Conservation (phyloP, 352 stramenopile species). For the Pythium pectinolyticum region DNA sequence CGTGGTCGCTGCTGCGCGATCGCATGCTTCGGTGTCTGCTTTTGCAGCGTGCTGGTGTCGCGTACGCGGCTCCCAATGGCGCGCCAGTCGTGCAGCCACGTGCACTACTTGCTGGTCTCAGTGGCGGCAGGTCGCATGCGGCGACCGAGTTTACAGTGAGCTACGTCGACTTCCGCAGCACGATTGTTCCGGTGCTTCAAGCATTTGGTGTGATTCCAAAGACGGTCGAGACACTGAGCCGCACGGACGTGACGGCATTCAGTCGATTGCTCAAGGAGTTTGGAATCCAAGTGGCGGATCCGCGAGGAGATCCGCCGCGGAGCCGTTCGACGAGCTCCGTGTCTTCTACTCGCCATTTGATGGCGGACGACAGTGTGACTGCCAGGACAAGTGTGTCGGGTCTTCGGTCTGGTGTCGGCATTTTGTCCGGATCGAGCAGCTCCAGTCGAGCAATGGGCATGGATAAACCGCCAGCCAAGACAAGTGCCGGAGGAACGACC, state of each 20-base stretch:
- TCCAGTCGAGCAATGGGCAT: constrained; percentile 11
- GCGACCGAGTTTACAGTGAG: constrained; percentile 14
- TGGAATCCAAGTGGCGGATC: constrained; percentile 18
- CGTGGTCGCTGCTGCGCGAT: constrained; percentile 73
- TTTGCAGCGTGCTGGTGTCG: constrained; percentile 59
- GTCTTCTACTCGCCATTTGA: not conserved
- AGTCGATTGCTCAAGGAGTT: constrained; percentile 23
- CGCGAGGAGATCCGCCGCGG: constrained; percentile 8
- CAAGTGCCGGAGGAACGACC: constrained; percentile 8
- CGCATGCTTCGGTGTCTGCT: constrained; percentile 57
- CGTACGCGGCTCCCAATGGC: constrained; percentile 43
- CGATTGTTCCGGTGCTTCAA: constrained; percentile 18
- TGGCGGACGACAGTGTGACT: not conserved
- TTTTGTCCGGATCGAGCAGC: constrained; percentile 3
- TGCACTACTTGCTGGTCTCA: not conserved
- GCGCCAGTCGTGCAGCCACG: constrained; percentile 60
- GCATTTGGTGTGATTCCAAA: constrained; percentile 17
- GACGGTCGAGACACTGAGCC: constrained; percentile 12
- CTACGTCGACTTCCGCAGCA: constrained; percentile 18
- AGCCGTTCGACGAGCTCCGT: constrained; percentile 13
- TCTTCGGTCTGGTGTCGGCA: constrained; percentile 5
- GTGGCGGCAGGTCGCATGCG: not conserved
- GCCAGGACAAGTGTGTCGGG: not conserved
- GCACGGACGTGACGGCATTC: constrained; percentile 11
- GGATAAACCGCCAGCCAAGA: constrained; percentile 30